Percentiles rank a stretch among this genome's conserved stretches.
phyloP scores from a whole-genome alignment of 108 stramenopile species.

The Pseudonitzschia pungens region DNA sequence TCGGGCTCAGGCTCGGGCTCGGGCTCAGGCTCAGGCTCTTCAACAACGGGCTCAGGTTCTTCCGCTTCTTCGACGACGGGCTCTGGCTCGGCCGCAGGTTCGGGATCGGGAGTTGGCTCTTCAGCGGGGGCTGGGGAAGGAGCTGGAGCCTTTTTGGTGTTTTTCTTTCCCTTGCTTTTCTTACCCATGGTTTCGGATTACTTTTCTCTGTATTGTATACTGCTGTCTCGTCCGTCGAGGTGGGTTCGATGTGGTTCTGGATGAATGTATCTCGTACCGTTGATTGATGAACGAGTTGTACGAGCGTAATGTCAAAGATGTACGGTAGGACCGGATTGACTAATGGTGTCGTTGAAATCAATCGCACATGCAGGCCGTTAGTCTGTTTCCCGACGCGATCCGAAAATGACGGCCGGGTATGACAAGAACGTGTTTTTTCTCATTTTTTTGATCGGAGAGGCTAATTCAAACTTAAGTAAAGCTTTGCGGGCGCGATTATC shows the following conservation, averaged over 20 bases:
- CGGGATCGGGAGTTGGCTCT: not conserved
- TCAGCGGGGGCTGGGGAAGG: not conserved
- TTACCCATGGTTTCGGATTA: constrained; percentile 18
- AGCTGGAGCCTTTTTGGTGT: not conserved
- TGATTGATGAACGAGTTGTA: too few species aligned
- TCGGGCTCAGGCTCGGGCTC: not conserved
- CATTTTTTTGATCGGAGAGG: not conserved
- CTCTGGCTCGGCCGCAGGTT: not conserved
- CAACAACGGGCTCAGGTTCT: not conserved
- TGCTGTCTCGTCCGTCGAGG: too few species aligned
- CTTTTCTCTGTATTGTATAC: too few species aligned
- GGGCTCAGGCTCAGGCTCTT: not conserved
- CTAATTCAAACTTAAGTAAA: not conserved
- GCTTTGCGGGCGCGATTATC: not conserved
- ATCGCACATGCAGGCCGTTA: too few species aligned
- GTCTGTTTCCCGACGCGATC: too few species aligned
- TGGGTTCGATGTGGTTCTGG: too few species aligned
- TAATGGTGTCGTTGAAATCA: too few species aligned
- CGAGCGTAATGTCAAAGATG: too few species aligned
- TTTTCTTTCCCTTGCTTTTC: constrained; percentile 8
- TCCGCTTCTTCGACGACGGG: not conserved
- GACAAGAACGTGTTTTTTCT: not conserved
- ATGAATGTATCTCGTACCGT: too few species aligned
- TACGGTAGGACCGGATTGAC: too few species aligned
- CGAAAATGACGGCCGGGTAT: too few species aligned